These are phyloP conservation scores for Aulographum hederae DNA, from an alignment of 2,329 filamentous ascomycete genomes.

Conservation along the genomic window DNA sequence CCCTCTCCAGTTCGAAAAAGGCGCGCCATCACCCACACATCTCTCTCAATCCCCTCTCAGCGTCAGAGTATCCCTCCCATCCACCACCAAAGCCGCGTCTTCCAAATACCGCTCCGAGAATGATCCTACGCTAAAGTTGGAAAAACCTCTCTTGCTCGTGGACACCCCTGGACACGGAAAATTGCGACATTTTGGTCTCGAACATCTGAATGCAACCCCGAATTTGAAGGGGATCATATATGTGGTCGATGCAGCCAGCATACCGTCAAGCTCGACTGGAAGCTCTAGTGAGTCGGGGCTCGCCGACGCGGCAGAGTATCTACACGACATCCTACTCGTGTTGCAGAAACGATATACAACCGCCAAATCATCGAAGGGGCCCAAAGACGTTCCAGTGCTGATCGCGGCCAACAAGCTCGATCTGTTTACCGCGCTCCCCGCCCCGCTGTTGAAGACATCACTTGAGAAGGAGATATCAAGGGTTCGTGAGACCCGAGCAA, in stretches of 20 bases:
- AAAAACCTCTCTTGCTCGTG: conserved; percentile 56
- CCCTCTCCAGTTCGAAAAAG: conserved; percentile 31
- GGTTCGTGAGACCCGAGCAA: conserved; percentile 55
- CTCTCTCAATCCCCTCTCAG: conserved; percentile 43
- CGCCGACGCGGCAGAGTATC: conserved; percentile 59
- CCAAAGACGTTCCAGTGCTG: conserved; percentile 50
- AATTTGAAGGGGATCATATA: conserved; percentile 54
- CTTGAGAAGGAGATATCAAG: conserved; percentile 69
- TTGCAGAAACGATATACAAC: conserved; percentile 56
- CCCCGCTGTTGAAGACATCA: conserved; percentile 51
- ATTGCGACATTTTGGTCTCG: conserved; percentile 53
- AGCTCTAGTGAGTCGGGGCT: conserved; percentile 29
- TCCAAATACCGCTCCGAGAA: conserved; percentile 47
- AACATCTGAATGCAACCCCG: conserved; percentile 10
- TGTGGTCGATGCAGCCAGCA: conserved; percentile 59
- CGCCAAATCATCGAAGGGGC: conserved; percentile 36
- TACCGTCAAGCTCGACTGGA: conserved; percentile 12
- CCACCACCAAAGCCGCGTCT: conserved; percentile 32
- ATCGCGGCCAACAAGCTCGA: conserved; percentile 92
- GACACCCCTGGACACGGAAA: conserved; percentile 96
- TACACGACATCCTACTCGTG: conserved; percentile 73
- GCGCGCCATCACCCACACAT: conserved; percentile 36
- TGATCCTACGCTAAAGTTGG: conserved; percentile 37
- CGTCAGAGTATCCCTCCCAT: conserved; percentile 36
- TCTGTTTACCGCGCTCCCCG: conserved; percentile 79